Conservation (phyloP, 441 rosid species). For the Geranium incanum region DNA sequence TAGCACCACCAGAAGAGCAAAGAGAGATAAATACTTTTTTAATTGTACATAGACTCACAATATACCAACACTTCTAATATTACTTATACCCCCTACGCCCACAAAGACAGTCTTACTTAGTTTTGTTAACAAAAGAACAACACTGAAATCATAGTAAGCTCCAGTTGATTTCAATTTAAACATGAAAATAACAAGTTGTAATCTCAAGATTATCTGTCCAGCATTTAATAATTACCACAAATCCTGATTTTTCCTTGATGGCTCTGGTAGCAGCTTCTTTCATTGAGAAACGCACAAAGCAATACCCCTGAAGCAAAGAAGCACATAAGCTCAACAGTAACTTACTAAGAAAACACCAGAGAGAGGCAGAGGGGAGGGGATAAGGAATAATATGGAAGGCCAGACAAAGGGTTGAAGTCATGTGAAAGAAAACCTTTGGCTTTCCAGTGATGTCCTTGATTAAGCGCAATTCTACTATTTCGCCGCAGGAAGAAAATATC, state of each 20-base stretch:
- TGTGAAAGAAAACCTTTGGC: conserved; percentile 7
- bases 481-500: conserved; percentile 9
- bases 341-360: neutral
- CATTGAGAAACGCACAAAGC: conserved; percentile 14
- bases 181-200: neutral
- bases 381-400: neutral
- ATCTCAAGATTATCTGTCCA: neutral
- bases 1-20: too few species aligned
- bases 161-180: neutral
- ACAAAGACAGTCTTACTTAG: neutral
- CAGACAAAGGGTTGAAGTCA: neutral
- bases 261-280: conserved; percentile 15
- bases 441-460: conserved; percentile 13
- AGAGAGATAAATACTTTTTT: too few species aligned
- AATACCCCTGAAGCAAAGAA: conserved; percentile 15
- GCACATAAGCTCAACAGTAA: neutral
- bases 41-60: too few species aligned
- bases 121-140: neutral
- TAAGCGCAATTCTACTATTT: conserved; percentile 10
- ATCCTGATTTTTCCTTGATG: conserved; percentile 15
- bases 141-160: neutral
- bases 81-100: too few species aligned
- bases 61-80: too few species aligned
- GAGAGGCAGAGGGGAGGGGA: neutral
- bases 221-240: conserved; percentile 6